Evolutionary conservation across 176 grass and related monocot genomes (phyloP).

Genomic region (Hordeum marinum): DNA sequence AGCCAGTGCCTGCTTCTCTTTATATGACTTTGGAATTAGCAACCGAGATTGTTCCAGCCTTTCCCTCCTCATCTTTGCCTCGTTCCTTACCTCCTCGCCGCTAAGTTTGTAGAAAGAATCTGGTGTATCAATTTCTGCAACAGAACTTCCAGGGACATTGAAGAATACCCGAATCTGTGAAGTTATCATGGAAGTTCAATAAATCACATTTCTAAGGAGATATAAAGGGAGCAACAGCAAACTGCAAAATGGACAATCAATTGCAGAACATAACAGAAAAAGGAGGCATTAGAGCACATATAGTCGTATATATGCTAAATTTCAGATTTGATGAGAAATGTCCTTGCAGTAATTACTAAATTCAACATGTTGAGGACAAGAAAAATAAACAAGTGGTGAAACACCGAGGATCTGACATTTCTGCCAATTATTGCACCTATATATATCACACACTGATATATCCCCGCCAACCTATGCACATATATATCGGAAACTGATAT

Average conservation of each 20-base stretch:
- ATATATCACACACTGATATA: background rate
- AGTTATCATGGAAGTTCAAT: slow-evolving; percentile 14
- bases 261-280: background rate
- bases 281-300: background rate
- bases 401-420: background rate
- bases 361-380: background rate
- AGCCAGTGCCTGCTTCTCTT: slow-evolving; percentile 77
- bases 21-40: slow-evolving; percentile 86
- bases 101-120: slow-evolving; percentile 81
- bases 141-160: slow-evolving; percentile 53
- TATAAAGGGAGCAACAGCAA: background rate
- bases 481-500: background rate
- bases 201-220: background rate
- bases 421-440: background rate
- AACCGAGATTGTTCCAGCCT: slow-evolving; percentile 71
- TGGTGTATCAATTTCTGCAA: slow-evolving; percentile 60
- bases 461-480: background rate
- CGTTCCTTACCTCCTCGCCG: slow-evolving; percentile 55
- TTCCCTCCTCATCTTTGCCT: slow-evolving; percentile 80
- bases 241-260: background rate
- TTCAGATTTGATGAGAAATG: background rate
- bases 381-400: background rate
- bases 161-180: slow-evolving; percentile 73
- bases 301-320: background rate
- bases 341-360: background rate